Percentiles rank a stretch among this genome's conserved stretches.
These are phyloP conservation scores for Globisporangium ultimum DNA, from an alignment of 352 stramenopile species.

Conservation along the genomic window DNA sequence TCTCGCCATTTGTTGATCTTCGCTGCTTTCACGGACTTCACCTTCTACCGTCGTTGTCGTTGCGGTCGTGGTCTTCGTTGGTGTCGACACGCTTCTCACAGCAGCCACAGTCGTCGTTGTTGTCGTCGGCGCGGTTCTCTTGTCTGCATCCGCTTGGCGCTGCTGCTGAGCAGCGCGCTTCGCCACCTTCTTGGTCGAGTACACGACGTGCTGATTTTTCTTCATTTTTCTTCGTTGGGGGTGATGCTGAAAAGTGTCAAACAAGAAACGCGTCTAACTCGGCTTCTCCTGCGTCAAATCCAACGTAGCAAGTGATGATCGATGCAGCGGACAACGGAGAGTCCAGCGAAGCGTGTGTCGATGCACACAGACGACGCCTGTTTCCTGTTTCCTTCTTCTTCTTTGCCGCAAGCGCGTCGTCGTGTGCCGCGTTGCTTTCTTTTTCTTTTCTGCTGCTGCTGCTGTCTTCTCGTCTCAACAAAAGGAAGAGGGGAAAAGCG, in stretches of 20 bases:
- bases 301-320: not conserved
- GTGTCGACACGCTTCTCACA: not conserved
- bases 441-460: not conserved
- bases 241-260: not conserved
- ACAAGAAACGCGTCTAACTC: not conserved
- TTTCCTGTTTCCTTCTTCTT: not conserved
- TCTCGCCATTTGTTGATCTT: not conserved
- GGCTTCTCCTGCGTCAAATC: not conserved
- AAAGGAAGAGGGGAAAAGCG: not conserved
- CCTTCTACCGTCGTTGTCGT: not conserved
- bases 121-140: not conserved
- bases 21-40: slow-evolving; percentile 6
- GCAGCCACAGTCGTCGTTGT: not conserved
- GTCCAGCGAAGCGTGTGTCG: not conserved
- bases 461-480: not conserved
- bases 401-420: not conserved
- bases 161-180: slow-evolving; percentile 27
- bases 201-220: slow-evolving; percentile 44
- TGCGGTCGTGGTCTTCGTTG: not conserved
- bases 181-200: slow-evolving; percentile 61
- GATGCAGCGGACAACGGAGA: not conserved
- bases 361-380: not conserved
- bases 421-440: not conserved
- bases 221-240: no score
- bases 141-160: slow-evolving; percentile 11